These are phyloP conservation scores for Wickerhamomyces alni DNA, from an alignment of 805 yeast genomes.

Conservation along the genomic window DNA sequence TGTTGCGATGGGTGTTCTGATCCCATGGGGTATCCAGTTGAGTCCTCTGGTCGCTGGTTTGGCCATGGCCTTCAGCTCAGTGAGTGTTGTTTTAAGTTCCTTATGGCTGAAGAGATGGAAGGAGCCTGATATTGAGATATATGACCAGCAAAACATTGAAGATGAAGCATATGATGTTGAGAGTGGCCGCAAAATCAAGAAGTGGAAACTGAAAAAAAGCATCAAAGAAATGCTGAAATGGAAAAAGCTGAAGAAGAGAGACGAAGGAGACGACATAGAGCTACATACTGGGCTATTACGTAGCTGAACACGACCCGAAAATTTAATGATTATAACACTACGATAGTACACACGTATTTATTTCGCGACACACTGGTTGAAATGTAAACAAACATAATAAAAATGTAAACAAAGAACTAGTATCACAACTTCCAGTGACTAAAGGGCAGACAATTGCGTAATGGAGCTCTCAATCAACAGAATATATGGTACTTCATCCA, in stretches of 20 bases:
- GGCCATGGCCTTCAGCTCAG: conserved; percentile 91
- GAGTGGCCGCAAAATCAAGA: conserved; percentile 7
- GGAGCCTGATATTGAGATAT: conserved; percentile 21
- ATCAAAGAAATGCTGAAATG: conserved; percentile 8
- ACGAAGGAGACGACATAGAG: conserved; percentile 12
- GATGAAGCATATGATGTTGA: conserved; percentile 14
- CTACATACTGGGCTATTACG: conserved; percentile 14
- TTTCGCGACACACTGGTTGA: background rate
- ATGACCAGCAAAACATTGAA: background rate
- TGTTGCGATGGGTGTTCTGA: conserved; percentile 87
- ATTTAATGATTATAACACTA: too few species aligned
- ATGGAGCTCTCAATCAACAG: conserved; percentile 17
- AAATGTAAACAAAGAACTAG: background rate
- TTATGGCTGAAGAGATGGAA: conserved; percentile 65
- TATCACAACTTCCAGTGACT: too few species aligned
- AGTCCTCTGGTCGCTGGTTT: conserved; percentile 88
- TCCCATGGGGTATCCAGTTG: conserved; percentile 69
- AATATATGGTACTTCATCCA: conserved; percentile 45
- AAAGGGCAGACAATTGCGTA: too few species aligned
- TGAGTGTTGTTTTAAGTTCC: conserved; percentile 82
- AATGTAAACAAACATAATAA: background rate
- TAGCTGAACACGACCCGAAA: too few species aligned
- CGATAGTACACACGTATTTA: background rate
- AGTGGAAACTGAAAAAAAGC: conserved; percentile 12
- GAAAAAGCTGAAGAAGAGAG: background rate